Evolutionary conservation across 805 yeast genomes (phyloP), one percentile per base, ranked within the genome.

Genomic region (Candida vaughaniae): DNA sequence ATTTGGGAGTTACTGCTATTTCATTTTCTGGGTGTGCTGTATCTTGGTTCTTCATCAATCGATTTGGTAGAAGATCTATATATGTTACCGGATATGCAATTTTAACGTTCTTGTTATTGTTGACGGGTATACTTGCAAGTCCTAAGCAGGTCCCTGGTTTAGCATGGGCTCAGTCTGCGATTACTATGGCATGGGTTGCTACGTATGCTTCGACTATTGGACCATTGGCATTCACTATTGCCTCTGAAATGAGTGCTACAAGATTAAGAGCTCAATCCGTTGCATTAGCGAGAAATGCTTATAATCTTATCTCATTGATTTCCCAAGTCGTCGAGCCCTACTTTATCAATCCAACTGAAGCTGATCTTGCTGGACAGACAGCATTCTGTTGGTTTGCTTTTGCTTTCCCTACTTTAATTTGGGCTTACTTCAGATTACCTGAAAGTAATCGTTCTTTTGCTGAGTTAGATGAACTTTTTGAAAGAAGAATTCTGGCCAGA

Each of bases 341-440:
- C 47, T 63, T 75, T 69, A 58, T 75, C 47, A 76, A 73, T 45
- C 70, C 77, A 1, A 54, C 53, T 14, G 60, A 61, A 23, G 74
- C 71, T 40, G 64, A 75, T 44, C 57, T 69, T 67, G 66, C 69
- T 23, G 75, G 73, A n/a, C 73, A 73, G 48, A 68, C 75, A 22
- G 77, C 69, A 2, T 71, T 69, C 47, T 59, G 74, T 39, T 64
- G 74, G 66, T 71, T 68, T 31, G 78, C 66, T 0, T 44, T 48
- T 36, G 52, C 54, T 4, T 38, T 49, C 2, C 48, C 49, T 11
- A 41, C 50, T 11, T 40, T 43, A 15, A 37, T 51, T 17, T 52
- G 53, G 54, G 33, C 43, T 14, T 49, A 18, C 23, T 52, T 52
- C 42, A 39, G 60, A 35, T 46, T 60, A 26, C 69, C 69, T 6